Percentiles rank a stretch among this genome's conserved stretches.
These are phyloP conservation scores for Zea luxurians DNA, from an alignment of 176 grass and related monocot species.

Conservation along the genomic window DNA sequence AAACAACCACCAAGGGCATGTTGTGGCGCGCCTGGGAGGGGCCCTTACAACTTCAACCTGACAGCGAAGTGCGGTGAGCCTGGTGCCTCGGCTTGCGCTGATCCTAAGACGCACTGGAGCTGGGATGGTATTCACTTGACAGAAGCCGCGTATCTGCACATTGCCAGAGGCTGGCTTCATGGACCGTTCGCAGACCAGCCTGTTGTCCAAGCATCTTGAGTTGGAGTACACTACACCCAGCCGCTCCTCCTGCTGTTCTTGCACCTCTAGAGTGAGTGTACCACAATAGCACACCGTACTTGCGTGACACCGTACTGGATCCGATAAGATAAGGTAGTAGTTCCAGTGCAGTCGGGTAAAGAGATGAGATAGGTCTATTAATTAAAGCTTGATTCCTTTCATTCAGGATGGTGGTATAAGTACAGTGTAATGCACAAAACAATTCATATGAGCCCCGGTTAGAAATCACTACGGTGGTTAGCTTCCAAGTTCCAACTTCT, in stretches of 20 bases:
- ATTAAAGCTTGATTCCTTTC: slow-evolving; percentile 32
- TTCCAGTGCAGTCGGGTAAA: slow-evolving; percentile 20
- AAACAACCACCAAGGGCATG: slow-evolving; percentile 71
- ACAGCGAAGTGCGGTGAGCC: slow-evolving; percentile 69
- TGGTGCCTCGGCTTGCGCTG: slow-evolving; percentile 49
- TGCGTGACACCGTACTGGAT: slow-evolving; percentile 21
- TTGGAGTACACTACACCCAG: background rate
- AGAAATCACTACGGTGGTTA: background rate
- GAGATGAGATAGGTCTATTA: slow-evolving; percentile 26
- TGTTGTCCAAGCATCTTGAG: slow-evolving; percentile 52
- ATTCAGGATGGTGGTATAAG: slow-evolving; percentile 44
- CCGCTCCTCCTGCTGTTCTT: background rate
- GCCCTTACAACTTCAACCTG: slow-evolving; percentile 86
- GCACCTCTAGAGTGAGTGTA: slow-evolving; percentile 31
- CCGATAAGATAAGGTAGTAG: slow-evolving; percentile 18
- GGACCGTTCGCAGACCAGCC: slow-evolving; percentile 63
- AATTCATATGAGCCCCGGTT: slow-evolving; percentile 20
- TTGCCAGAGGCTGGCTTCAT: slow-evolving; percentile 77
- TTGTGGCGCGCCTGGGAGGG: slow-evolving; percentile 55
- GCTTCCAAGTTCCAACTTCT: background rate
- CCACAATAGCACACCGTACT: slow-evolving; percentile 26
- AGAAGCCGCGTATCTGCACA: slow-evolving; percentile 66
- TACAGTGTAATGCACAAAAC: slow-evolving; percentile 42
- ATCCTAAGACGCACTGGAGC: slow-evolving; percentile 75
- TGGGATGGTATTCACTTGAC: slow-evolving; percentile 96